Evolutionary conservation across 2,329 filamentous ascomycete genomes (phyloP).

Genomic region (Davidsoniella eucalypti): DNA sequence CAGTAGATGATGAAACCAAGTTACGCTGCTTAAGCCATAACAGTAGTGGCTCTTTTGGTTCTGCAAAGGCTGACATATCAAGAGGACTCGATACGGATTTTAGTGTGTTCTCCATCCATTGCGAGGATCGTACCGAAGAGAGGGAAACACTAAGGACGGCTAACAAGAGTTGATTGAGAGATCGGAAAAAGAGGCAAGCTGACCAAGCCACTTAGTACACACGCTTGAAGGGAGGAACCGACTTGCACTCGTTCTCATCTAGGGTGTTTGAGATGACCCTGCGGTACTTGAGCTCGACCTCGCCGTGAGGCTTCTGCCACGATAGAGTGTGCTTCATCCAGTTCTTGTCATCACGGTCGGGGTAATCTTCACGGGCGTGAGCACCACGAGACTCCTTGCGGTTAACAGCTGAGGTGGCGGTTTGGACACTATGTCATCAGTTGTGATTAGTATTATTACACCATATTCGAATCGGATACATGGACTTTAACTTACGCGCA

Average conservation of each 20-base stretch:
- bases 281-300: conserved; percentile 76
- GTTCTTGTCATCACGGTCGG: conserved; percentile 83
- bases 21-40: too few relatives aligned
- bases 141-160: too few relatives aligned
- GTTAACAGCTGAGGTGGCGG: conserved; percentile 75
- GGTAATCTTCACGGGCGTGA: conserved; percentile 91
- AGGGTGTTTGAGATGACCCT: conserved; percentile 67
- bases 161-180: background rate
- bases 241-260: conserved; percentile 91
- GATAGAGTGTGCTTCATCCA: conserved; percentile 99
- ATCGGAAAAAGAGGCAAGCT: conserved; percentile 1
- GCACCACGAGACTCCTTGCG: conserved; percentile 95
- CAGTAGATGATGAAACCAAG: too few relatives aligned
- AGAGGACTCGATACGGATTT: too few relatives aligned
- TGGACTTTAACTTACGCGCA: conserved; percentile 59
- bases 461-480: conserved; percentile 2
- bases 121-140: too few relatives aligned
- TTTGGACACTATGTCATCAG: conserved; percentile 51
- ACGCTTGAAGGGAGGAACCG: conserved; percentile 92
- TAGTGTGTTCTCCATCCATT: too few relatives aligned
- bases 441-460: conserved; percentile 10
- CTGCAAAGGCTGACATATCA: too few relatives aligned
- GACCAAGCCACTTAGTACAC: conserved; percentile 45
- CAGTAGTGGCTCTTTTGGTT: too few relatives aligned
- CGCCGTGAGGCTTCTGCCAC: conserved; percentile 89